These are phyloP conservation scores for Neopestalotiopsis sp. DNA, from an alignment of 2,329 filamentous ascomycete species.

Conservation along the genomic window DNA sequence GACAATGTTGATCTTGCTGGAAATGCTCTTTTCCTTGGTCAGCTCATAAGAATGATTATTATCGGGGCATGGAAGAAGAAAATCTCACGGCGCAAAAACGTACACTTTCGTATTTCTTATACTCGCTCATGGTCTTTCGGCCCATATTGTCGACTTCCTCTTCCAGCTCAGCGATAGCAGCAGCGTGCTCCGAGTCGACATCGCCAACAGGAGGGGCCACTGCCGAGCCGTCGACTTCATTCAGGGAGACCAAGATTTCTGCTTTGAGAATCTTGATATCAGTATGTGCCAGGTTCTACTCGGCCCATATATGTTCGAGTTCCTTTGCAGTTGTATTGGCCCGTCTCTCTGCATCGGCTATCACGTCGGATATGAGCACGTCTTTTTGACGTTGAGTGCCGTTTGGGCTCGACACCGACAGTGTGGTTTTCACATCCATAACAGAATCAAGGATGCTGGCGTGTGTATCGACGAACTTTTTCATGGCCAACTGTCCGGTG, in stretches of 20 bases:
- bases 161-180: conserved; percentile 25
- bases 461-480: conserved; percentile 22
- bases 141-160: conserved; percentile 29
- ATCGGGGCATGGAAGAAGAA: neutral
- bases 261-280: conserved; percentile 29
- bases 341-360: conserved; percentile 19
- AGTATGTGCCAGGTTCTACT: conserved; percentile 30
- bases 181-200: conserved; percentile 27
- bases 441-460: conserved; percentile 26
- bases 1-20: conserved; percentile 33
- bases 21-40: conserved; percentile 33
- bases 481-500: conserved; percentile 23
- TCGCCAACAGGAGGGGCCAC: conserved; percentile 24
- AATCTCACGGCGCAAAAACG: neutral
- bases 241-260: conserved; percentile 15
- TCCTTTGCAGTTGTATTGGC: conserved; percentile 22
- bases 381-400: conserved; percentile 24
- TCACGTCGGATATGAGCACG: conserved; percentile 14
- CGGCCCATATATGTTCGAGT: conserved; percentile 30
- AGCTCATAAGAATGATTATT: conserved; percentile 16
- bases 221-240: conserved; percentile 15
- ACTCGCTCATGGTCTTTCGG: conserved; percentile 35
- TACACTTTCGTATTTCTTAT: conserved; percentile 36
- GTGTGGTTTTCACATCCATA: conserved; percentile 28
- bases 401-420: conserved; percentile 24